phyloP scores from a whole-genome alignment of 2,329 filamentous ascomycete genomes.

The Trichoderma atrobrunneum region DNA sequence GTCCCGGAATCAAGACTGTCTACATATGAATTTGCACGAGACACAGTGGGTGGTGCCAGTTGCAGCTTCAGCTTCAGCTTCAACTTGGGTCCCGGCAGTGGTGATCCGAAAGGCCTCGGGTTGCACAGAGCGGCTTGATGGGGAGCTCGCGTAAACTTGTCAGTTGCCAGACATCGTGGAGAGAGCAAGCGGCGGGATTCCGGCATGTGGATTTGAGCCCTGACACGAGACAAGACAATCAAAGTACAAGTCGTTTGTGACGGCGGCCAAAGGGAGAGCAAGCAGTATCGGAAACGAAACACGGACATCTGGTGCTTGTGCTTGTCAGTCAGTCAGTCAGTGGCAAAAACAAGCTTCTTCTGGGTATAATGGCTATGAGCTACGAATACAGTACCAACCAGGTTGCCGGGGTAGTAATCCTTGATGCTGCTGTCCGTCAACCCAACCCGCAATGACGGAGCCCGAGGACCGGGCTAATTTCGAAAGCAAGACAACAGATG shows the following conservation, averaged over 20 bases:
- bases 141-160: constrained; percentile 7
- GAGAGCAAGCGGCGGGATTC: not conserved
- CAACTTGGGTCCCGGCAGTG: not conserved
- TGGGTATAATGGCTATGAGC: not conserved
- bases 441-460: not conserved
- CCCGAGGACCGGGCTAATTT: not conserved
- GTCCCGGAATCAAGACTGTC: not conserved
- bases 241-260: not conserved
- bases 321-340: not conserved
- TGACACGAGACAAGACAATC: not conserved
- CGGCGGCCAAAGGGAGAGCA: not conserved
- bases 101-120: not conserved
- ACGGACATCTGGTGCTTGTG: not conserved
- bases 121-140: not conserved
- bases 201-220: not conserved
- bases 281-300: not conserved
- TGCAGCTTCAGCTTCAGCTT: not conserved
- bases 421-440: not conserved
- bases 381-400: not conserved
- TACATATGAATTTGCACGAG: not conserved
- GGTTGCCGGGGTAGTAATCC: not conserved
- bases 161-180: not conserved
- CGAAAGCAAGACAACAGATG: not conserved
- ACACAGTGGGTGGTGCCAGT: not conserved
- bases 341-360: not conserved